These are phyloP conservation scores for Clohesyomyces aquaticus DNA, from an alignment of 495 filamentous ascomycete genomes.

Conservation along the genomic window DNA sequence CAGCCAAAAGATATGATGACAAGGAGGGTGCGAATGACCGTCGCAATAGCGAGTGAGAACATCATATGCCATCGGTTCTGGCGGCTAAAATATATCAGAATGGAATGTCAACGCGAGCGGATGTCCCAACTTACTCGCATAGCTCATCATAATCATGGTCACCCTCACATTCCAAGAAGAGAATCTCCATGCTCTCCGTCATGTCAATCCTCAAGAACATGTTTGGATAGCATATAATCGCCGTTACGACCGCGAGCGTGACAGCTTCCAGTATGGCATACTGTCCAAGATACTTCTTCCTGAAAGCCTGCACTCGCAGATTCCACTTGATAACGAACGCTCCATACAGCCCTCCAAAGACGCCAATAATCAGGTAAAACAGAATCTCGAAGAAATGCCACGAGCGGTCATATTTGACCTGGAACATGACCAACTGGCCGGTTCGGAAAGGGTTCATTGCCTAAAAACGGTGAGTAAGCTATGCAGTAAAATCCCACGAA, in stretches of 20 bases:
- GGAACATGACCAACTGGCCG: slow-evolving; percentile 99
- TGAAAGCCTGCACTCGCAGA: slow-evolving; percentile 83
- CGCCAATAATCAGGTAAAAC: slow-evolving; percentile 87
- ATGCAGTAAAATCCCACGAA: not conserved
- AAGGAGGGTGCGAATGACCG: slow-evolving; percentile 75
- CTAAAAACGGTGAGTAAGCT: slow-evolving; percentile 33
- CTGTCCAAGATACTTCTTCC: slow-evolving; percentile 87
- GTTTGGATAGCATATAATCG: slow-evolving; percentile 92
- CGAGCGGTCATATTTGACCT: slow-evolving; percentile 90
- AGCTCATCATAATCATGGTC: slow-evolving; percentile 88
- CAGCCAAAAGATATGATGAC: slow-evolving; percentile 98
- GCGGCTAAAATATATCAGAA: slow-evolving; percentile 44
- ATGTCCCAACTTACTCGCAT: slow-evolving; percentile 66
- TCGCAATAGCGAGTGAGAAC: slow-evolving; percentile 77
- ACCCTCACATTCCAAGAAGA: slow-evolving; percentile 94
- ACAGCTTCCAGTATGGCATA: slow-evolving; percentile 90
- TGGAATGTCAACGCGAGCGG: not conserved
- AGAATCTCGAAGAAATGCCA: slow-evolving; percentile 98
- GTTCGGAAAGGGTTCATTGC: slow-evolving; percentile 98
- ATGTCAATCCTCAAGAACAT: slow-evolving; percentile 96
- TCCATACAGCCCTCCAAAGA: slow-evolving; percentile 94
- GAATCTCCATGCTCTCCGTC: slow-evolving; percentile 98
- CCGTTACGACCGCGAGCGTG: slow-evolving; percentile 78
- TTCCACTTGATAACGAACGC: slow-evolving; percentile 99
- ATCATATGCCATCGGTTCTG: slow-evolving; percentile 78